These are phyloP conservation scores for Karstenula rhodostoma DNA, from an alignment of 2,329 filamentous ascomycete genomes.

Conservation along the genomic window DNA sequence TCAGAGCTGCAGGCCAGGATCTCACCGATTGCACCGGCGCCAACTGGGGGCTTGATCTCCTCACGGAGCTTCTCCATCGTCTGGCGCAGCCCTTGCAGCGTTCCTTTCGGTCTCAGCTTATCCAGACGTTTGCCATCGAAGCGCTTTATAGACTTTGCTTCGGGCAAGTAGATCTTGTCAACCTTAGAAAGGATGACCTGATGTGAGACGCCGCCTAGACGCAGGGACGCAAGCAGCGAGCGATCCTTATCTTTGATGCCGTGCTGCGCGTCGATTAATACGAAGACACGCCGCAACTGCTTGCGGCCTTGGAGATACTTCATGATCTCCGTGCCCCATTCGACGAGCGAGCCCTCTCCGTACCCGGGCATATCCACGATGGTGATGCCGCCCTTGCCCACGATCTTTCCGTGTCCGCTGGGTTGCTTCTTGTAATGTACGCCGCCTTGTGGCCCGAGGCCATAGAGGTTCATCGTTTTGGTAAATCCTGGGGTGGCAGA, in stretches of 20 bases:
- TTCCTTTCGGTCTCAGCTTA: constrained; percentile 31
- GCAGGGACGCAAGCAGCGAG: constrained; percentile 64
- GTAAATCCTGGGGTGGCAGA: constrained; percentile 69
- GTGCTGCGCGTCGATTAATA: constrained; percentile 70
- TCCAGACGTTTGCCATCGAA: constrained; percentile 22
- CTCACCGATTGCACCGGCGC: constrained; percentile 61
- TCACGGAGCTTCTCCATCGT: constrained; percentile 48
- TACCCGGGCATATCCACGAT: constrained; percentile 78
- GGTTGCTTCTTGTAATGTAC: constrained; percentile 32
- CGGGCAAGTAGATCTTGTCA: constrained; percentile 55
- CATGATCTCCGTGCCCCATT: constrained; percentile 73
- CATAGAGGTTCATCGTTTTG: constrained; percentile 71
- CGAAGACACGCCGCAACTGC: constrained; percentile 69
- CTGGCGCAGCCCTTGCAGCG: constrained; percentile 56
- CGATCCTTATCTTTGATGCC: constrained; percentile 69
- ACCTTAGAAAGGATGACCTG: constrained; percentile 73
- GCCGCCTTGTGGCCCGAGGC: constrained; percentile 55
- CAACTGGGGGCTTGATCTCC: constrained; percentile 44
- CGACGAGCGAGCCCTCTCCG: constrained; percentile 66
- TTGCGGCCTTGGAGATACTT: constrained; percentile 71
- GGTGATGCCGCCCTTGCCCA: constrained; percentile 57
- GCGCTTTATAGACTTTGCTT: constrained; percentile 26
- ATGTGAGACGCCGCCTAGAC: constrained; percentile 65
- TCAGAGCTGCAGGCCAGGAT: constrained; percentile 67
- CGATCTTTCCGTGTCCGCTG: constrained; percentile 36